Evolutionary conservation across 306 rosid genomes (phyloP).

Genomic region (Datisca glomerata): DNA sequence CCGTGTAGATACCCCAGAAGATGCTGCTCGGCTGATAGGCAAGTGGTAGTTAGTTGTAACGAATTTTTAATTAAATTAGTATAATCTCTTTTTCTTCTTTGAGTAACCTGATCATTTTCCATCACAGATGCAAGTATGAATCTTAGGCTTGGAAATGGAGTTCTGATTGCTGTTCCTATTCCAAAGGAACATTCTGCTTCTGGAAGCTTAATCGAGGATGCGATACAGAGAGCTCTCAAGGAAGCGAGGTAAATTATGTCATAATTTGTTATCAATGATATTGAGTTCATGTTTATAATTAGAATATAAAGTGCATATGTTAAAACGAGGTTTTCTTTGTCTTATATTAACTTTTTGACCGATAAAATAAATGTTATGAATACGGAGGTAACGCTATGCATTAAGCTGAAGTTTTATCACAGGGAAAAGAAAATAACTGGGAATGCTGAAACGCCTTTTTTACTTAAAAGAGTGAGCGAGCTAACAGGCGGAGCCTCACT

Average conservation of each 20-base stretch:
- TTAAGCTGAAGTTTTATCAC: conserved; percentile 4
- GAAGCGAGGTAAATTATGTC: conserved; percentile 51
- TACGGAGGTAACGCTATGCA: too few relatives aligned
- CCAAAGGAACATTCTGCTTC: conserved; percentile 68
- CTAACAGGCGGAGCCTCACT: conserved; percentile 86
- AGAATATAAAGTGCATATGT: too few relatives aligned
- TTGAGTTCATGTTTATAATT: background rate
- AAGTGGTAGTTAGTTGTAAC: too few relatives aligned
- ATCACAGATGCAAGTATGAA: conserved; percentile 49
- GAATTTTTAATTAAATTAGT: too few relatives aligned
- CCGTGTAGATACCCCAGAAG: conserved; percentile 70
- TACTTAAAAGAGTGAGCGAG: conserved; percentile 65
- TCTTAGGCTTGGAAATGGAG: conserved; percentile 65
- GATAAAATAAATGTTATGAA: too few relatives aligned
- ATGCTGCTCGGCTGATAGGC: conserved; percentile 68
- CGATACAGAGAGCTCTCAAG: conserved; percentile 56
- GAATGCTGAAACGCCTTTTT: conserved; percentile 78
- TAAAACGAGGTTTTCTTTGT: too few relatives aligned
- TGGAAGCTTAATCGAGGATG: conserved; percentile 67
- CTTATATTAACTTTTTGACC: too few relatives aligned
- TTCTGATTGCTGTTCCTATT: conserved; percentile 79
- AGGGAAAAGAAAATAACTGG: conserved; percentile 73
- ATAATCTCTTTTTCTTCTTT: too few relatives aligned
- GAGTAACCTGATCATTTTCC: conserved; percentile 4
- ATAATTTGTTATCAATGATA: background rate